Evolutionary conservation across 1,284 basidiomycete species (phyloP), one percentile per base, ranked within the genome.

Genomic region (Cutaneotrichosporon cavernicola): DNA sequence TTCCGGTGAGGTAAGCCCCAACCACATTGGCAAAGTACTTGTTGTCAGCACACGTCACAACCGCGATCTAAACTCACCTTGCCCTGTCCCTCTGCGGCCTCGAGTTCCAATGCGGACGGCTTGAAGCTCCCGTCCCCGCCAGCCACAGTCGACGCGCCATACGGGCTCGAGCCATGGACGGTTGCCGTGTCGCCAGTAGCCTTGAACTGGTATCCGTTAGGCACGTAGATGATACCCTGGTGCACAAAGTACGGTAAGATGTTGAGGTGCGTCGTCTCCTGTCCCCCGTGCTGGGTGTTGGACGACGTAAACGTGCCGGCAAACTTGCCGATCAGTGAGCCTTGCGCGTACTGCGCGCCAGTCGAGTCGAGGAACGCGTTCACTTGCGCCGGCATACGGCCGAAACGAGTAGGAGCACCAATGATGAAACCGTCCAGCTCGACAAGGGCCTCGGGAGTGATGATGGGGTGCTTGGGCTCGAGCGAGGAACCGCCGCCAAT

Each of bases 321-420:
- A 62, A 83, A 90, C 82, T 96, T 97, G 73, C 90, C 91, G 57
- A 85, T 79, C 56, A 96, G 86, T 0, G 83, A 85, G 61, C 90
- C 90, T 11, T 73, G 67, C 13, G 82, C 84, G 92, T 92, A 97
- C 51, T 83, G 70, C 40, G 79, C 77, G 68, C 92, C 91, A 11
- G 91, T 93, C 2, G 84, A 78, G 75, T 97, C 94, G 68, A 85
- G 83, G 79, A 85, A 85, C 43, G 82, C 76, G 16, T 76, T 77
- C 55, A 81, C 80, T 70, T 82, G 81, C 31, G 81, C 81, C 21
- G 82, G 81, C 18, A 80, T 72, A 56, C 83, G 81, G 38, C 83
- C 83, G 79, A 90, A 82, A 57, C 89, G 87, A 36, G 91, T 92
- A 62, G 91, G 90, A 72, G 93, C 84, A 67, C 91, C 91, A 70